phyloP scores from a whole-genome alignment of 192 early-diverging fungal genomes.

The Umbelopsis isabellina region DNA sequence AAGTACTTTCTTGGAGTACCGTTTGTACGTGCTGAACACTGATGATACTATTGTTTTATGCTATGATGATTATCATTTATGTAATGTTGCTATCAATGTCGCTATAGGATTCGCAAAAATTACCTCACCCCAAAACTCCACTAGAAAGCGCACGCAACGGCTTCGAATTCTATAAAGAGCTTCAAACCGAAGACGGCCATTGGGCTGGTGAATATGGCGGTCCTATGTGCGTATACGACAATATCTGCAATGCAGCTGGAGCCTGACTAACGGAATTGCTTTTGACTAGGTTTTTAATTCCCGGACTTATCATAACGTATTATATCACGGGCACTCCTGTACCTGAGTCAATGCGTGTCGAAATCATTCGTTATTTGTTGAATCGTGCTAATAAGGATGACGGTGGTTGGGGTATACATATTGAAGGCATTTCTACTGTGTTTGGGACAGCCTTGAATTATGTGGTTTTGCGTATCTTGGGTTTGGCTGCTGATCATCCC shows the following conservation, averaged over 20 bases:
- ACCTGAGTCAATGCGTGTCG: slow-evolving; percentile 64
- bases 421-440: slow-evolving; percentile 88
- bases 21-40: slow-evolving; percentile 39
- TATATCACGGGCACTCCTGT: slow-evolving; percentile 80
- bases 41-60: neutral
- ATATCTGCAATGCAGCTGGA: neutral
- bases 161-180: slow-evolving; percentile 82
- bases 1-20: slow-evolving; percentile 89
- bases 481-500: slow-evolving; percentile 84
- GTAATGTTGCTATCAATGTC: neutral
- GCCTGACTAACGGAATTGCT: neutral
- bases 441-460: slow-evolving; percentile 98
- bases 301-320: slow-evolving; percentile 87
- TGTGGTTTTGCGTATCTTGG: slow-evolving; percentile 84
- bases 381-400: slow-evolving; percentile 82
- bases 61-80: neutral
- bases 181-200: slow-evolving; percentile 94
- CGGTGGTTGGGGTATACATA: slow-evolving; percentile 98
- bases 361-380: slow-evolving; percentile 88
- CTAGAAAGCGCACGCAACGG: slow-evolving; percentile 87
- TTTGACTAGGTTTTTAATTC: slow-evolving; percentile 73
- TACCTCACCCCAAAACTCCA: slow-evolving; percentile 66
- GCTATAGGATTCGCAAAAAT: slow-evolving; percentile 53
- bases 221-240: slow-evolving; percentile 62
- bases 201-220: slow-evolving; percentile 97